Evolutionary conservation across 1,139 yeast species (phyloP), one percentile per base, ranked within the genome.

Genomic region (Geotrichum bryndzae): DNA sequence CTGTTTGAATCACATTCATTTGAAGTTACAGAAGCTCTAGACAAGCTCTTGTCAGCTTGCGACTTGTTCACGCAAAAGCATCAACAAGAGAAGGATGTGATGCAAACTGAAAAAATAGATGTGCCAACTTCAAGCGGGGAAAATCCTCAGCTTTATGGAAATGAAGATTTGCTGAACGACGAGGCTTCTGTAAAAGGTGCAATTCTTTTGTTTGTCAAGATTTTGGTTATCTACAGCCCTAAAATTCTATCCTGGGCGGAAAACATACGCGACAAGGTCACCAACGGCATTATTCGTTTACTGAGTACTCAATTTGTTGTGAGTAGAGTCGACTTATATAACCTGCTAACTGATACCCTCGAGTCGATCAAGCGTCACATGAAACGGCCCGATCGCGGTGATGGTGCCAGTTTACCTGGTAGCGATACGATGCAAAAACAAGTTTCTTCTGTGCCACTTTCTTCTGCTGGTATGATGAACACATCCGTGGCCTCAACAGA

Each of bases 181-280:
- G 55, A 56, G n/a, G 51, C 51, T n/a, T 15, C 48, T 41, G 22
- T 63, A 18, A 38, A 56, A 29, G 27, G 57, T 66, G 65, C 68
- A 0, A 73, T 80, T 8, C 69, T 75, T 38, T 76, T 85, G 41
- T 78, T 84, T 64, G 77, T 85, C 61, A 78, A 87, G 66, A 82
- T 87, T 11, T 73, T 86, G 41, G 81, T 86, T 65, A 83, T 87
- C 61, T 90, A 86, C 56, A 68, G 67, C 55, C 66, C 68, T 51
- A 54, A 63, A 13, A 67, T 70, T 18, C 66, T 67, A 51, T 72
- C 69, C 33, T 65, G 53, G 35, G 13, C 69, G 61, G 69, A 69
- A 54, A 64, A 71, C 2, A 64, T 74, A 29, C 67, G 71, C 45
- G 76, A 74, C 51, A 71, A 66, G 55, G 70, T 75, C n/a, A 63